Conservation (phyloP, 2,329 filamentous ascomycete species). For the Laburnicola sp. region DNA sequence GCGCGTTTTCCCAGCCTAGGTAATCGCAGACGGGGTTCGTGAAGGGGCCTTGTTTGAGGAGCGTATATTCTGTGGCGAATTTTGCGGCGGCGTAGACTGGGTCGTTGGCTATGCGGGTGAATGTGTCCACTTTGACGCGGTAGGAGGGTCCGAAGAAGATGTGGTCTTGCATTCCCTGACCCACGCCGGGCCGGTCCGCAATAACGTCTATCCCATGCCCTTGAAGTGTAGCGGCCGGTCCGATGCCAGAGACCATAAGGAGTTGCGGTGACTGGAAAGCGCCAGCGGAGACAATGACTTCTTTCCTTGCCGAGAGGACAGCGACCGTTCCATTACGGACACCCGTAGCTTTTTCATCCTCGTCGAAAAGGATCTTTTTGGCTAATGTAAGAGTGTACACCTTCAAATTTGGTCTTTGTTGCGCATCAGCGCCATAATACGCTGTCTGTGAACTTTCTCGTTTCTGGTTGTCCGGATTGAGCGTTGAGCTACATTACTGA, state of each 20-base stretch:
- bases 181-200: constrained; percentile 28
- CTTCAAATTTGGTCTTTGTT: constrained; percentile 8
- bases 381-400: constrained; percentile 41
- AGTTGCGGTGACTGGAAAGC: constrained; percentile 50
- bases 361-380: constrained; percentile 42
- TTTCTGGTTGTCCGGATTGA: constrained; percentile 22
- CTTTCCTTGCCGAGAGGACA: constrained; percentile 37
- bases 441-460: constrained; percentile 5
- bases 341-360: constrained; percentile 25
- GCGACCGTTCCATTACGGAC: constrained; percentile 17
- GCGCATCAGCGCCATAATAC: neutral
- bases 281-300: constrained; percentile 52
- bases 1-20: constrained; percentile 31
- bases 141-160: constrained; percentile 28
- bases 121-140: constrained; percentile 22
- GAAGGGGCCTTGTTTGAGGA: constrained; percentile 19
- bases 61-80: constrained; percentile 14
- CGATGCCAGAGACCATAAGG: constrained; percentile 45
- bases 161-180: constrained; percentile 29
- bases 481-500: constrained; percentile 27
- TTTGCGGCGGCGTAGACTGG: constrained; percentile 19
- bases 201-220: constrained; percentile 26
- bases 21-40: constrained; percentile 26
- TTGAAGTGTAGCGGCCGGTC: constrained; percentile 24
- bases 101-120: constrained; percentile 21